A percentile compares a stretch with the other conserved stretches of the same genome.
phyloP scores from a whole-genome alignment of 2,329 filamentous ascomycete genomes.

The Colletotrichum tofieldiae region DNA sequence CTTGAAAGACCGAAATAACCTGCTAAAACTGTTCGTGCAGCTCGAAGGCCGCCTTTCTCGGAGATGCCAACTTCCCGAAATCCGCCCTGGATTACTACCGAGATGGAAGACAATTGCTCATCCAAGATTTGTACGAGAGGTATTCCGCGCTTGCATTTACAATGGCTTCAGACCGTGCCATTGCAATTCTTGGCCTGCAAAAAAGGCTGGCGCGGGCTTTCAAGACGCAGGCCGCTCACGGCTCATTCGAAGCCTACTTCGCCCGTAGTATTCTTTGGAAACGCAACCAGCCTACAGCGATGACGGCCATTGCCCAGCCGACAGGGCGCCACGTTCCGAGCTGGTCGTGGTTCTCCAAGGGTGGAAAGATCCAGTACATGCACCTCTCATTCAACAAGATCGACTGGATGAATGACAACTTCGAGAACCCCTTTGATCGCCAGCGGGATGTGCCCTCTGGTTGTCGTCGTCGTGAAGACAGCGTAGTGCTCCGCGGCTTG shows the following conservation, averaged over 20 bases:
- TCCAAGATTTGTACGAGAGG: constrained; percentile 27
- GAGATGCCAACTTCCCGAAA: constrained; percentile 34
- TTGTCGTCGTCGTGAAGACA: neutral
- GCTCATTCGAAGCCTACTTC: constrained; percentile 16
- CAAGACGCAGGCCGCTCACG: constrained; percentile 15
- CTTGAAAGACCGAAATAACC: neutral
- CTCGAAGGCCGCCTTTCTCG: constrained; percentile 26
- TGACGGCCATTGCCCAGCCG: constrained; percentile 14
- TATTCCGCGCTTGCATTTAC: constrained; percentile 35
- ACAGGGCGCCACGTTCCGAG: constrained; percentile 2
- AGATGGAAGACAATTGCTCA: constrained; percentile 21
- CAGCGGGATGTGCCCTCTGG: neutral
- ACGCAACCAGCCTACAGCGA: constrained; percentile 8
- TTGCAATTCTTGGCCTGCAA: constrained; percentile 33
- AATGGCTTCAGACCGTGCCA: constrained; percentile 20
- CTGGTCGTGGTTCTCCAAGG: constrained; percentile 36
- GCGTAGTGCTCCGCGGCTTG: constrained; percentile 4
- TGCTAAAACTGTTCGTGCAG: neutral
- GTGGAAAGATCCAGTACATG: constrained; percentile 28
- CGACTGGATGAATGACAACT: constrained; percentile 5
- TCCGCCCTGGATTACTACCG: constrained; percentile 21
- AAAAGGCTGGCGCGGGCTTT: constrained; percentile 21
- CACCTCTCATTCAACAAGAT: constrained; percentile 14
- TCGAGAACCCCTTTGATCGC: constrained; percentile 16
- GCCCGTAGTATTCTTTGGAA: constrained; percentile 24